Percentiles rank a stretch among this genome's conserved stretches.
phyloP scores from a whole-genome alignment of 2,329 filamentous ascomycete genomes.

The Chrysoporthe puriensis region DNA sequence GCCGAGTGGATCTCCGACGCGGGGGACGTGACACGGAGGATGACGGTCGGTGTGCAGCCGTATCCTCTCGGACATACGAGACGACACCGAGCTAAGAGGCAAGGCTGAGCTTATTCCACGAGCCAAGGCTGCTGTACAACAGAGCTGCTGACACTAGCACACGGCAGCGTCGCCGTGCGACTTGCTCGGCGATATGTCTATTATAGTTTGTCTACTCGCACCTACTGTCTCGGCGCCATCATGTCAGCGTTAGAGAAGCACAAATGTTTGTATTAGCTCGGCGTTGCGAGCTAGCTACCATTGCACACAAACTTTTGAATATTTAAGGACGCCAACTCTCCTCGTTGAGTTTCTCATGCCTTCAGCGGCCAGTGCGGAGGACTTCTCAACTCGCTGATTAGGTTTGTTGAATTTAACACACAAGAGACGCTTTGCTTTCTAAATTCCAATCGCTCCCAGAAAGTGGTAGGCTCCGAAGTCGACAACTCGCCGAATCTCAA shows the following conservation, averaged over 20 bases:
- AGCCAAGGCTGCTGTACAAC: background rate
- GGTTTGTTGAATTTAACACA: background rate
- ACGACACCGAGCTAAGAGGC: background rate
- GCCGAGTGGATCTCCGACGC: background rate
- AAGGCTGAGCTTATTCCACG: background rate
- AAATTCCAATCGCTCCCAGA: background rate
- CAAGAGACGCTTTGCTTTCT: background rate
- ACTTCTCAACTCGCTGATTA: background rate
- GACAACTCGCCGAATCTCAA: background rate
- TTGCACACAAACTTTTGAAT: background rate
- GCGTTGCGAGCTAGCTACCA: conserved; percentile 1
- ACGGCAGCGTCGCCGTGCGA: background rate
- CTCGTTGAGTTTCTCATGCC: background rate
- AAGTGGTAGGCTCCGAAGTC: background rate
- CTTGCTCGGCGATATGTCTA: background rate
- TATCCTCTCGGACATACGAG: background rate
- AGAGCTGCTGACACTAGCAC: background rate
- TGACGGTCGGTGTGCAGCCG: background rate
- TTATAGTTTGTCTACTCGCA: background rate
- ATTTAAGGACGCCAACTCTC: background rate
- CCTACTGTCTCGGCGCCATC: background rate
- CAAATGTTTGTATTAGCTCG: background rate
- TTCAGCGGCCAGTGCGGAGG: background rate
- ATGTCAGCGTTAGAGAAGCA: background rate
- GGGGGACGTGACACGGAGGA: background rate